These are phyloP conservation scores for Solidago caesia DNA, from an alignment of 129 eudicot genomes.

Conservation along the genomic window DNA sequence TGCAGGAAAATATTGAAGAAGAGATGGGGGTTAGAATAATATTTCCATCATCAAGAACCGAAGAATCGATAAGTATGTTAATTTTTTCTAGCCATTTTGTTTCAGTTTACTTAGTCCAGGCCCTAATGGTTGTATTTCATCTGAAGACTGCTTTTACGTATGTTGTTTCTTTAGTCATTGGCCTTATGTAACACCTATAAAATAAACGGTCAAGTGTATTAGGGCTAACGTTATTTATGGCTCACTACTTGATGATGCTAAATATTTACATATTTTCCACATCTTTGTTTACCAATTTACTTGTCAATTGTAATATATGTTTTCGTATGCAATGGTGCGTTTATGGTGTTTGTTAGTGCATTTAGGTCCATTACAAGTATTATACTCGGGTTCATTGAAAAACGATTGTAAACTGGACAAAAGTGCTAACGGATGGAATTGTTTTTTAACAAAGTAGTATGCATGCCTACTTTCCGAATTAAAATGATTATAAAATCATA, in stretches of 20 bases:
- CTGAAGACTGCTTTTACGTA: not conserved
- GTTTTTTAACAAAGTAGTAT: too few relatives aligned
- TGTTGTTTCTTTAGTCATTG: not conserved
- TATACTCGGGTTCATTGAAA: too few relatives aligned
- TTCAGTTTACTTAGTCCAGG: not conserved
- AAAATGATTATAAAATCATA: too few relatives aligned
- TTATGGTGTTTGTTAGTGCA: too few relatives aligned
- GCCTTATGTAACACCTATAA: not conserved
- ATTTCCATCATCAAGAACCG: constrained; percentile 60
- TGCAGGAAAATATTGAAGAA: constrained; percentile 58
- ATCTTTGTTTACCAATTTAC: too few relatives aligned
- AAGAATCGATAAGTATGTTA: constrained; percentile 60
- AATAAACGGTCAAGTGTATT: not conserved
- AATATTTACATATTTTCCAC: too few relatives aligned
- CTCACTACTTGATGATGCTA: not conserved
- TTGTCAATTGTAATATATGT: too few relatives aligned
- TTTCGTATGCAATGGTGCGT: too few relatives aligned
- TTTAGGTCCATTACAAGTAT: too few relatives aligned
- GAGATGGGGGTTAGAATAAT: constrained; percentile 58
- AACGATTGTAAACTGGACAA: too few relatives aligned
- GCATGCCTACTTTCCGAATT: too few relatives aligned
- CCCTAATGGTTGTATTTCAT: not conserved
- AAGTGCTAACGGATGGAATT: too few relatives aligned
- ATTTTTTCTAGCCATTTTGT: constrained; percentile 21
- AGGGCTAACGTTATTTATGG: not conserved